A percentile compares a stretch with the other conserved stretches of the same genome.
phyloP scores from a whole-genome alignment of 495 filamentous ascomycete species.

The Cairneyella variabilis region DNA sequence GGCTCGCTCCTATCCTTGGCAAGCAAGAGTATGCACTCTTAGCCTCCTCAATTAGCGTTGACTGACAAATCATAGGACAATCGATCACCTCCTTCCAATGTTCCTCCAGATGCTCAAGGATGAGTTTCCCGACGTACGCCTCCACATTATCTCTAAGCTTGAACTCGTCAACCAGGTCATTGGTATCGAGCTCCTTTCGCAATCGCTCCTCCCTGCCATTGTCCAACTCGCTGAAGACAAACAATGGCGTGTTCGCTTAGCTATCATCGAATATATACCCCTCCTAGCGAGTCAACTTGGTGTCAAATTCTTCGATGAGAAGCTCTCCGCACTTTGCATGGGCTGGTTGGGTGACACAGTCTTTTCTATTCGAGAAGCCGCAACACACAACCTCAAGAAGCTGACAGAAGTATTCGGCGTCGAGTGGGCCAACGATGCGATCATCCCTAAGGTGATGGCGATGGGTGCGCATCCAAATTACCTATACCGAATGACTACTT shows the following conservation, averaged over 20 bases:
- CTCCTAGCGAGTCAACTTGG: slow-evolving; percentile 93
- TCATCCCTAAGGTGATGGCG: slow-evolving; percentile 96
- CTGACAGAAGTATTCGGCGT: slow-evolving; percentile 97
- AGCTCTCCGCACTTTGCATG: slow-evolving; percentile 94
- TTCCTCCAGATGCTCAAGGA: slow-evolving; percentile 99
- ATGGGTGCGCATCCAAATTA: slow-evolving; percentile 99
- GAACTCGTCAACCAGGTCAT: slow-evolving; percentile 98
- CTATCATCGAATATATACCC: slow-evolving; percentile 99
- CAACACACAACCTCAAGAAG: slow-evolving; percentile 95
- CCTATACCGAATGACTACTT: slow-evolving; percentile 98
- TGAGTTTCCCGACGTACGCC: slow-evolving; percentile 94
- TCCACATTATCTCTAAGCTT: slow-evolving; percentile 98
- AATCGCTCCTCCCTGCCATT: slow-evolving; percentile 96
- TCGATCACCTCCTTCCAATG: slow-evolving; percentile 95
- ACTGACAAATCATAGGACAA: slow-evolving; percentile 50
- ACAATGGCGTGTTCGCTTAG: slow-evolving; percentile 96
- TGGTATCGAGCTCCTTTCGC: slow-evolving; percentile 92
- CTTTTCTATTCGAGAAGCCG: slow-evolving; percentile 96
- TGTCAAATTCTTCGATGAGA: slow-evolving; percentile 97
- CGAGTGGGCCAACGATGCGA: slow-evolving; percentile 94
- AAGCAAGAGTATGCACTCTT: slow-evolving; percentile 80
- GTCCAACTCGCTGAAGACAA: slow-evolving; percentile 98
- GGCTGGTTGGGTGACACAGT: slow-evolving; percentile 99
- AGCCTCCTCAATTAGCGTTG: not conserved
- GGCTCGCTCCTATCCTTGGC: slow-evolving; percentile 92